A percentile compares a stretch with the other conserved stretches of the same genome.
Evolutionary conservation across 352 stramenopile species (phyloP).

Genomic region (Globisporangium acanthophoron): DNA sequence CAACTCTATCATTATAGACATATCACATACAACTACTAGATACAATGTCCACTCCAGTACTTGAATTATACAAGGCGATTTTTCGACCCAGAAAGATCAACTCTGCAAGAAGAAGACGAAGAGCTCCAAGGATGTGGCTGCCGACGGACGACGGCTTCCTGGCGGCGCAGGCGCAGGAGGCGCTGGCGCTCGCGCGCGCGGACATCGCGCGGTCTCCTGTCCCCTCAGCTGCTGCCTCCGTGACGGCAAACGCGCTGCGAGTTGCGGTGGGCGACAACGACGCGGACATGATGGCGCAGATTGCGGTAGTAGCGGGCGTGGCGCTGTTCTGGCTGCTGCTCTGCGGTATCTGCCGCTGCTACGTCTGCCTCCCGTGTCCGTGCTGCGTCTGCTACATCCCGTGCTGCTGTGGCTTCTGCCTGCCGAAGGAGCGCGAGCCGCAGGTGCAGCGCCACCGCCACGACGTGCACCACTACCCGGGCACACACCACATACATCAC

Average conservation of each 20-base stretch:
- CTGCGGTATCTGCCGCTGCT: conserved; percentile 14
- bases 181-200: conserved; percentile 5
- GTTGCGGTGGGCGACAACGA: neutral
- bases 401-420: conserved; percentile 44
- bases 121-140: conserved; percentile 4
- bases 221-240: neutral
- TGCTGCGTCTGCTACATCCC: conserved; percentile 17
- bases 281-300: neutral
- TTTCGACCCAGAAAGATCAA: too few relatives aligned
- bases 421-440: conserved; percentile 6
- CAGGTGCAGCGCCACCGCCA: neutral
- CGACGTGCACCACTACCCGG: conserved; percentile 1
- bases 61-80: too few relatives aligned
- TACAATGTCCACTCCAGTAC: neutral
- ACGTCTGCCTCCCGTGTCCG: conserved; percentile 6
- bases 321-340: conserved; percentile 10
- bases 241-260: neutral
- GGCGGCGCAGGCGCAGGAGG: conserved; percentile 7
- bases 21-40: neutral
- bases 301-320: neutral
- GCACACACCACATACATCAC: neutral
- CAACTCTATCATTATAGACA: neutral
- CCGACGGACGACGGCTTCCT: conserved; percentile 15
- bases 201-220: conserved; percentile 1
- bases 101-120: neutral